Evolutionary conservation across 2,329 filamentous ascomycete species (phyloP).

Genomic region (Canariomyces notabilis): DNA sequence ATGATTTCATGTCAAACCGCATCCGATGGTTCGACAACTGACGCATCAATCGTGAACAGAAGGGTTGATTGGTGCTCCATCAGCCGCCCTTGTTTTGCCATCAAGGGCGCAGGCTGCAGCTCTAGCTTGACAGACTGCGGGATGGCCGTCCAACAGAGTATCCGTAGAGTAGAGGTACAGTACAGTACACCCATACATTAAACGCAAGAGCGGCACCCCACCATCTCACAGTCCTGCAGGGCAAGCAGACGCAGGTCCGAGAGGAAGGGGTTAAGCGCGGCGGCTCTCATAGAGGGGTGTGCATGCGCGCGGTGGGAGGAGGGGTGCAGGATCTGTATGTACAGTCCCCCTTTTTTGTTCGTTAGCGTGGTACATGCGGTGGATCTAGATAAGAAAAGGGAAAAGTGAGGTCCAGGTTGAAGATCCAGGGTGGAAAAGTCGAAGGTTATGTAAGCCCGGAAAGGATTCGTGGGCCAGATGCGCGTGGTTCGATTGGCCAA

Average conservation of each 20-base stretch:
- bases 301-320: slow-evolving; percentile 14
- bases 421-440: no score
- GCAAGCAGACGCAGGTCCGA: slow-evolving; percentile 38
- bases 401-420: no score
- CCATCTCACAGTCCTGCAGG: slow-evolving; percentile 21
- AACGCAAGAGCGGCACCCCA: slow-evolving; percentile 2
- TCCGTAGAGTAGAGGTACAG: no score
- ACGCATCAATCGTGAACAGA: neutral
- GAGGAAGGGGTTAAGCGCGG: slow-evolving; percentile 37
- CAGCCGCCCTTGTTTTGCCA: slow-evolving; percentile 4
- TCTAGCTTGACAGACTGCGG: slow-evolving; percentile 4
- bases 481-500: no score
- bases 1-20: neutral
- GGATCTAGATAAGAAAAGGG: no score
- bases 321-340: no score
- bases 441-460: no score
- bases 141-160: no score
- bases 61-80: neutral
- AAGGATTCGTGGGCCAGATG: no score
- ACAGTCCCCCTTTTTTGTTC: no score
- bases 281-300: slow-evolving; percentile 15
- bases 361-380: no score
- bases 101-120: neutral
- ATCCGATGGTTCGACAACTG: neutral
- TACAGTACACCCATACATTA: no score